phyloP scores from a whole-genome alignment of 805 yeast species.

The Naumovozyma dairenensis region DNA sequence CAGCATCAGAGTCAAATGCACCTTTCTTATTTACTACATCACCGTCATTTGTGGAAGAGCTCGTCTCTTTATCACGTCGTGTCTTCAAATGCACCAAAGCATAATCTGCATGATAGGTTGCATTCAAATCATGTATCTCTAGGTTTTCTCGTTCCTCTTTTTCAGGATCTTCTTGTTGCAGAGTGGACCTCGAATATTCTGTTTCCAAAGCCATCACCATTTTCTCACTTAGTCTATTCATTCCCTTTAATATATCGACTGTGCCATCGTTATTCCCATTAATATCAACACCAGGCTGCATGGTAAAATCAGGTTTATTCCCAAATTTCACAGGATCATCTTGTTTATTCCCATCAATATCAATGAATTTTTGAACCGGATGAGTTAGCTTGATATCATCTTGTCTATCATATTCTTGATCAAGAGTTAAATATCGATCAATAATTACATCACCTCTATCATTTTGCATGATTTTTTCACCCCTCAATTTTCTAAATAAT shows the following conservation, averaged over 20 bases:
- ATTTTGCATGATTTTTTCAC: constrained; percentile 67
- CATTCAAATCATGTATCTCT: constrained; percentile 43
- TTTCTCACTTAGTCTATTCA: constrained; percentile 78
- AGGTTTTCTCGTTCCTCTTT: constrained; percentile 36
- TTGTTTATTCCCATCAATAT: constrained; percentile 69
- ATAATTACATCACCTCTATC: constrained; percentile 77
- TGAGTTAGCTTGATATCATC: constrained; percentile 35
- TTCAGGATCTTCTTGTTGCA: constrained; percentile 30
- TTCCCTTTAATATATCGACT: constrained; percentile 67
- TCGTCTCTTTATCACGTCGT: constrained; percentile 1
- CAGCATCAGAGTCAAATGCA: constrained; percentile 14
- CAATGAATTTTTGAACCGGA: constrained; percentile 60
- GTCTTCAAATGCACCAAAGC: constrained; percentile 36
- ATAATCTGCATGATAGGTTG: constrained; percentile 38
- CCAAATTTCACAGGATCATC: constrained; percentile 73
- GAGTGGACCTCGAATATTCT: constrained; percentile 31
- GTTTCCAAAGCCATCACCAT: constrained; percentile 54
- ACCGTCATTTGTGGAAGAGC: not conserved
- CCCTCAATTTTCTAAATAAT: constrained; percentile 76
- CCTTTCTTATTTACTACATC: constrained; percentile 6
- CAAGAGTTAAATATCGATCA: constrained; percentile 71
- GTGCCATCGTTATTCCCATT: constrained; percentile 53
- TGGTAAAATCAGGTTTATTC: constrained; percentile 79
- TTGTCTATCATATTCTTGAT: constrained; percentile 45
- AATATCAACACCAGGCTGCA: constrained; percentile 47